These are phyloP conservation scores for Teunomyces pallodes DNA, from an alignment of 805 yeast genomes.

Conservation along the genomic window DNA sequence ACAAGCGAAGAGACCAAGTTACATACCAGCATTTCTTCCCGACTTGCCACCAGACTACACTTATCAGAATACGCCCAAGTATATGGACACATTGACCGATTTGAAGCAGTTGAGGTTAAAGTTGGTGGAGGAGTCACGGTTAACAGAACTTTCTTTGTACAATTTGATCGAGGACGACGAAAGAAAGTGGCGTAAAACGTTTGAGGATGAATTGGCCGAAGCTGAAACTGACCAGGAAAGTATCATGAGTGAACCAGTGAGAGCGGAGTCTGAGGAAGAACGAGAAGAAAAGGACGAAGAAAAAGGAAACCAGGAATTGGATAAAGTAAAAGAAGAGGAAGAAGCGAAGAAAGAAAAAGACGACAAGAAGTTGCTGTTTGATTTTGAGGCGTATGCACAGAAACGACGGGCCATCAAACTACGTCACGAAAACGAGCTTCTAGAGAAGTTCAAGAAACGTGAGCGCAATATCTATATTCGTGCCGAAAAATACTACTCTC, in stretches of 20 bases:
- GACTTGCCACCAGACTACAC: constrained; percentile 93
- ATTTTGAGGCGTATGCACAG: constrained; percentile 60
- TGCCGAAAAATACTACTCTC: constrained; percentile 39
- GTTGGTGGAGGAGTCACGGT: constrained; percentile 75
- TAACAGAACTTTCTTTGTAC: constrained; percentile 76
- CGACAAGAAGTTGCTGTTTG: constrained; percentile 31
- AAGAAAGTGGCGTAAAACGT: constrained; percentile 23
- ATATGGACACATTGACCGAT: constrained; percentile 59
- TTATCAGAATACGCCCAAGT: constrained; percentile 73
- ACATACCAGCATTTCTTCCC: constrained; percentile 78
- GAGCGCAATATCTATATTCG: constrained; percentile 31
- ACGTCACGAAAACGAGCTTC: constrained; percentile 11
- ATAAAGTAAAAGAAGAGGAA: background rate
- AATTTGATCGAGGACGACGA: constrained; percentile 48
- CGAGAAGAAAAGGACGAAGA: background rate
- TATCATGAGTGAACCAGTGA: background rate
- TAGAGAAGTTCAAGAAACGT: constrained; percentile 18
- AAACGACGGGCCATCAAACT: constrained; percentile 19
- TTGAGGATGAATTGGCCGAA: constrained; percentile 25
- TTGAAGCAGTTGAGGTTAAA: constrained; percentile 68
- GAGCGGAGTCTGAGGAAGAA: constrained; percentile 3
- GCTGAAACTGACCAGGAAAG: constrained; percentile 11
- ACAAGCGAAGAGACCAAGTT: constrained; percentile 36
- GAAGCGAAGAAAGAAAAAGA: background rate
- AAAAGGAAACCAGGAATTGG: constrained; percentile 2